These are phyloP conservation scores for Paramecium biaurelia DNA, from an alignment of 73 alveolate genomes.

Conservation along the genomic window DNA sequence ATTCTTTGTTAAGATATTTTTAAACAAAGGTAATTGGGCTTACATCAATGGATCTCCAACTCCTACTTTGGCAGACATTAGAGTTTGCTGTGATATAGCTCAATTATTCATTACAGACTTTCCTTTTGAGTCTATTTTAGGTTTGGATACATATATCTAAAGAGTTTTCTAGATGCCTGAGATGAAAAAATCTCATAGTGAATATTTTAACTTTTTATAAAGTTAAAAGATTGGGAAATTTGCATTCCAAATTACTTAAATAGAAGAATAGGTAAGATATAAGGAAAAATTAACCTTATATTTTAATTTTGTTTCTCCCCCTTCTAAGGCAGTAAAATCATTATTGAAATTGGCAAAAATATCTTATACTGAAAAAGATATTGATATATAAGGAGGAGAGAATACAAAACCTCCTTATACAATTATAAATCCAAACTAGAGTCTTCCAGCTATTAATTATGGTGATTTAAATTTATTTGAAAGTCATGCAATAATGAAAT, in stretches of 20 bases:
- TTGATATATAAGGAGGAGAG: neutral
- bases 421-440: slow-evolving; percentile 41
- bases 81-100: neutral
- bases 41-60: neutral
- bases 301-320: neutral
- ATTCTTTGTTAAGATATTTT: neutral
- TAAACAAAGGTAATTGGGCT: neutral
- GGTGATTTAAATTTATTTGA: slow-evolving; percentile 50
- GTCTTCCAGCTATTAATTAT: slow-evolving; percentile 36
- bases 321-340: slow-evolving; percentile 1
- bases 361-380: neutral
- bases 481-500: slow-evolving; percentile 55
- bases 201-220: neutral
- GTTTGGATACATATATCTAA: neutral
- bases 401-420: neutral
- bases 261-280: neutral
- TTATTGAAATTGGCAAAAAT: neutral
- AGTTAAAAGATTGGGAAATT: neutral
- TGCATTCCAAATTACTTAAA: neutral
- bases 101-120: neutral
- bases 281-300: neutral
- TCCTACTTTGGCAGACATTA: slow-evolving; percentile 6
- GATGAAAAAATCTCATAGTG: neutral
- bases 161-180: neutral
- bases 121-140: neutral